Evolutionary conservation across 2,329 filamentous ascomycete species (phyloP), one percentile per base, ranked within the genome.

Genomic region (Ceratocystis alfenasii): DNA sequence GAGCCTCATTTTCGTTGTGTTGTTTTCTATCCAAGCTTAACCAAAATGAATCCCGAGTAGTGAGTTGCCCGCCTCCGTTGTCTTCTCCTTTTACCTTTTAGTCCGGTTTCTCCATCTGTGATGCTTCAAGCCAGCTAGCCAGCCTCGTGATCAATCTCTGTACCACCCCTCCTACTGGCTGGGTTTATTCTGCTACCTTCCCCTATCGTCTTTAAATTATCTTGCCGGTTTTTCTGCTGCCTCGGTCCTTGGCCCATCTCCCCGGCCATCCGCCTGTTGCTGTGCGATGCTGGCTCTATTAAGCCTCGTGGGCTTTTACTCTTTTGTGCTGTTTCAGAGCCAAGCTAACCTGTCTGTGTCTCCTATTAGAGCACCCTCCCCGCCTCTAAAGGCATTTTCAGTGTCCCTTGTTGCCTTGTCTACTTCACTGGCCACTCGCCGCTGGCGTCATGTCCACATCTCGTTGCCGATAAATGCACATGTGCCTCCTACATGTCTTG

Each of bases 21-120:
- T 65, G 36, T 28, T 48, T 15, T 33, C 53, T 55, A 17, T 48
- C 25, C 41, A 59, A 46, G 66, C 33, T 33, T 74, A 75, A 74
- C 77, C 82, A 89, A 73, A 75, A 94, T 94, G 89, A 94, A 94
- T 83, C 89, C 89, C 76, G 89, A 94, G 89, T 94, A 83, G 89
- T 94, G 86, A 76, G 88, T 86, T 73, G 17, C 10, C 20, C 62
- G 25, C 62, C 44, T 30, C 36, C 10, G 36, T 41, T 12, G 12
- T 41, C 17, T 48, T 59, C 59, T 28, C 64, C 44, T 48, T 48
- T 48, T 41, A 41, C 36, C 36, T 41, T 41, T 12, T 8, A 36
- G 36, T 12, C 36, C 36, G 36, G 8, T 12, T 41, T 36, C 28
- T 33, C 65, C 33, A 46, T 25, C 22, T 15, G 20, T 25, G 50